Evolutionary conservation across 2,329 filamentous ascomycete genomes (phyloP).

Genomic region (Coniochaeta sp.): DNA sequence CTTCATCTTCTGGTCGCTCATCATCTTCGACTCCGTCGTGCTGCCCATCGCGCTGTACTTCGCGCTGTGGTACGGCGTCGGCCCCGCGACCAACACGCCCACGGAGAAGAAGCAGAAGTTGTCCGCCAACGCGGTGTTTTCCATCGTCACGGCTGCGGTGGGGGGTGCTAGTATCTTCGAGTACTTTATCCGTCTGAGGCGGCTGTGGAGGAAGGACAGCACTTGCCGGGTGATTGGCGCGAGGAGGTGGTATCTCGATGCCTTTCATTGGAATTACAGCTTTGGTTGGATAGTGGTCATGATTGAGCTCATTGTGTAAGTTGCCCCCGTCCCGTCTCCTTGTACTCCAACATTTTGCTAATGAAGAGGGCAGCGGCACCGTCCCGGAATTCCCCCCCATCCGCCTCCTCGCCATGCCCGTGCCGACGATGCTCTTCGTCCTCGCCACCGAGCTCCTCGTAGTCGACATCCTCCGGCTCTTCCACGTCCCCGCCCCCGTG

Average conservation of each 20-base stretch:
- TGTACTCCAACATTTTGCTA: slow-evolving; percentile 10
- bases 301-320: slow-evolving; percentile 44
- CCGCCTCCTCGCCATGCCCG: slow-evolving; percentile 43
- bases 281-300: slow-evolving; percentile 48
- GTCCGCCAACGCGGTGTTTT: slow-evolving; percentile 32
- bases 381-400: slow-evolving; percentile 40
- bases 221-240: slow-evolving; percentile 38
- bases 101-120: slow-evolving; percentile 24
- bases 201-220: slow-evolving; percentile 43
- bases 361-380: slow-evolving; percentile 8
- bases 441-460: slow-evolving; percentile 36
- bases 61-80: slow-evolving; percentile 34
- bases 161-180: slow-evolving; percentile 47
- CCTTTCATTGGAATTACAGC: slow-evolving; percentile 51
- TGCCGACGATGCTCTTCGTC: slow-evolving; percentile 35
- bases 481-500: slow-evolving; percentile 41
- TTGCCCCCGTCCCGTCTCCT: neutral
- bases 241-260: slow-evolving; percentile 35
- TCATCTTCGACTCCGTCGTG: slow-evolving; percentile 39
- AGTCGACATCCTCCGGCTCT: slow-evolving; percentile 27
- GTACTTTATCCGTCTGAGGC: slow-evolving; percentile 44
- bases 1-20: slow-evolving; percentile 38
- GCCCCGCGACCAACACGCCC: slow-evolving; percentile 21
- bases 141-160: slow-evolving; percentile 44
- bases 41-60: slow-evolving; percentile 48